Evolutionary conservation across 169 alveolate species (phyloP), one percentile per base, ranked within the genome.

Genomic region (Eimeria sp.): DNA sequence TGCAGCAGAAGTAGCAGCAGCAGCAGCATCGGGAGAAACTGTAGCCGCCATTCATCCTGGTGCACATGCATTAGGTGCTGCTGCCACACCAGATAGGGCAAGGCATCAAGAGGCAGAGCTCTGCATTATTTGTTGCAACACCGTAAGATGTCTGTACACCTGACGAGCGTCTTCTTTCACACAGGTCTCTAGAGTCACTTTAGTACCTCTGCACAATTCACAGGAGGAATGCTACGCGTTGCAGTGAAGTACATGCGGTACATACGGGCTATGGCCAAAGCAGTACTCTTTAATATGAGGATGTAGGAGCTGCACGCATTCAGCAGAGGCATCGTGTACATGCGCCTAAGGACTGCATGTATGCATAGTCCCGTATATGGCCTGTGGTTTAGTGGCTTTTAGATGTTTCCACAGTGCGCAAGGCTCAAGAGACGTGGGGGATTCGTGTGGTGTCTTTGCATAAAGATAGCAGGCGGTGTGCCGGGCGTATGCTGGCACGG

Each of bases 401-500:
- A n/a, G n/a, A n/a, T n/a, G n/a, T n/a, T n/a, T n/a, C n/a, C n/a
- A n/a, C n/a, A n/a, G n/a, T n/a, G n/a, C n/a, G n/a, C n/a, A n/a
- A n/a, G n/a, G n/a, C n/a, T n/a, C n/a, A n/a, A n/a, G n/a, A n/a
- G n/a, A n/a, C n/a, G n/a, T n/a, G n/a, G n/a, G n/a, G n/a, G n/a
- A 51, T 51, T 11, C 58, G 5, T 51, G 58, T 11, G 86, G 11
- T 5, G 82, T 47, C 27, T 7, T 40, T 10, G 67, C 49, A 43
- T 78, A 67, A 92, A 92, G 96, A 30, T n/a, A 34, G 92, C 96
- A 13, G 80, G 58, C 45, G 96, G 86, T 27, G 96, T 92, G 40
- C 92, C 80, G n/a, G 61, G 76, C 45, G 76, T 30, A 43, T 92
- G 96, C 45, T 92, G 96, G 9, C 96, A 92, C 40, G 96, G 96